Evolutionary conservation across 2,329 filamentous ascomycete genomes (phyloP), one percentile per base, ranked within the genome.

Genomic region (Aspergillus fumigatiaffinis): DNA sequence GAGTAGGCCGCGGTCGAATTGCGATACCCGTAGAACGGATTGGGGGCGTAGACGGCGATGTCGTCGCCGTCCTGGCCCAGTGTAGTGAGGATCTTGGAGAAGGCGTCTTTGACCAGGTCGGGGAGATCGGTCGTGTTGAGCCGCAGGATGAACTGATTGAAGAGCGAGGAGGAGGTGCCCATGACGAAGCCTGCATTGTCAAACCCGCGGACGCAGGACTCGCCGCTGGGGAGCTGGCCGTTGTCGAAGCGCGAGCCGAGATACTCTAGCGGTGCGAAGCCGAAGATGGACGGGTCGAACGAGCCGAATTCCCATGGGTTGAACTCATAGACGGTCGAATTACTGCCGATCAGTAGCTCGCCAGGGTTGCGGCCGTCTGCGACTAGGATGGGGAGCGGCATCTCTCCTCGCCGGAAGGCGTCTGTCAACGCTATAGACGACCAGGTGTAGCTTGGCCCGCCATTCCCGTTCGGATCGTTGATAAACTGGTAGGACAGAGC

Each of bases 401-500:
- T 82, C 48, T 84, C 76, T 20, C 82, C 90, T 14, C 80, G 75
- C 1, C 77, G 73, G 72, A 93, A 93, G n/a, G 81, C 79, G 1
- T 81, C 68, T 20, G 84, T 80, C 47, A 85, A 68, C 7, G 86
- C 83, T 63, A 92, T 89, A 3, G 90, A 94, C 3, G 91, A 95
- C 77, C 87, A 96, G 3, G 92, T 96, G 68, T 88, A 92, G 14
- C 79, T 80, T 14, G 88, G 85, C 0, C 90, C 92, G 42, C 92
- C 92, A 59, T 89, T 76, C 1, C 60, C 53, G 14, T 42, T 47
- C 9, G 81, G 82, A 5, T 84, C 88, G 69, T 93, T 89, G 70
- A 96, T 83, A 50, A 96, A 82, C 76, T 96, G 92, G 74, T 89
- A 95, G 1, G 87, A 87, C n/a, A 96, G 81, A 50, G 90, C 90